Conservation (phyloP, 2,329 filamentous ascomycete species). For the Zelopaecilomyces penicillatus region DNA sequence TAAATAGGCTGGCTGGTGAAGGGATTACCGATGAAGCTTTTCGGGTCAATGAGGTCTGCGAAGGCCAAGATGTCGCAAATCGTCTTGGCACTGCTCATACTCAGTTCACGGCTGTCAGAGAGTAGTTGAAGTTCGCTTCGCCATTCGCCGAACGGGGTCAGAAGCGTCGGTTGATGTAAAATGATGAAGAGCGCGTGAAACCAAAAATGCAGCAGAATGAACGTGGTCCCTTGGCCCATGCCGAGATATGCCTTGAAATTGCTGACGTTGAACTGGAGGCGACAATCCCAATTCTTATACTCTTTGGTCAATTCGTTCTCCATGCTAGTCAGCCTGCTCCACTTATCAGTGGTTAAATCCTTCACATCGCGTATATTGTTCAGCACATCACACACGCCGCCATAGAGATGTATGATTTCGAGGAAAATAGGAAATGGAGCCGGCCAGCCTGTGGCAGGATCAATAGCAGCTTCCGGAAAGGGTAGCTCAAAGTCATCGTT, state of each 20-base stretch:
- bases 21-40: constrained; percentile 78
- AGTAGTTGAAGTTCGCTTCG: constrained; percentile 60
- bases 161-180: constrained; percentile 72
- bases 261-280: constrained; percentile 72
- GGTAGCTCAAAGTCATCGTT: constrained; percentile 79
- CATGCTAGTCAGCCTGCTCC: constrained; percentile 65
- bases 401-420: constrained; percentile 78
- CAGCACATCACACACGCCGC: constrained; percentile 72
- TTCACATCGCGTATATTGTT: constrained; percentile 69
- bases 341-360: constrained; percentile 67
- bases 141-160: constrained; percentile 62
- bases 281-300: constrained; percentile 65
- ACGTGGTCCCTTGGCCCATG: constrained; percentile 74
- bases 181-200: constrained; percentile 82
- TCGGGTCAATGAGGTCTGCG: constrained; percentile 75
- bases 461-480: constrained; percentile 46
- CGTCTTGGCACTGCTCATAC: constrained; percentile 85
- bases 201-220: constrained; percentile 82
- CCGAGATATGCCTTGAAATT: constrained; percentile 84
- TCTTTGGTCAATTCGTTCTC: constrained; percentile 67
- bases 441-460: constrained; percentile 59
- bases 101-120: constrained; percentile 70
- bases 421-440: constrained; percentile 73
- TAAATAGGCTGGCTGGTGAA: constrained; percentile 90
- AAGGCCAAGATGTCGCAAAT: constrained; percentile 85